Percentiles rank a stretch among this genome's conserved stretches.
Conservation (phyloP, 352 stramenopile species). For the Pythium sukuiense region DNA sequence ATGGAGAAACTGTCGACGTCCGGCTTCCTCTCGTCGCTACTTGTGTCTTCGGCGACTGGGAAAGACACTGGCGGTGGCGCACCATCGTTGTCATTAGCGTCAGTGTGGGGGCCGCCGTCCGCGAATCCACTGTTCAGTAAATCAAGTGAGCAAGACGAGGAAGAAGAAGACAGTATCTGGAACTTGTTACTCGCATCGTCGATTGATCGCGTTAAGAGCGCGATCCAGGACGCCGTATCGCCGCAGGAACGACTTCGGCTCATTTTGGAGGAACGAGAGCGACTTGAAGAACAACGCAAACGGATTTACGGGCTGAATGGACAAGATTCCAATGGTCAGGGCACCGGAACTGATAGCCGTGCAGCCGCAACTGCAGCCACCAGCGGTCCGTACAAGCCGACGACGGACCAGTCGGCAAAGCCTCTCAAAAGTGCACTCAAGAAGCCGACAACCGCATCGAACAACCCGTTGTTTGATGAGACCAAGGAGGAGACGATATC, state of each 20-base stretch:
- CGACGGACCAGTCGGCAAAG: slow-evolving; percentile 12
- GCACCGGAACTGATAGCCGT: no score
- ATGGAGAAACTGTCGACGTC: slow-evolving; percentile 37
- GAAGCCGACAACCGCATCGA: slow-evolving; percentile 1
- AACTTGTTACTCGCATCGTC: slow-evolving; percentile 68
- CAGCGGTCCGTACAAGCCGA: slow-evolving; percentile 13
- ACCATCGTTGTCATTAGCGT: slow-evolving; percentile 10
- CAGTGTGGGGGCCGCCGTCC: slow-evolving; percentile 11
- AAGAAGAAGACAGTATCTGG: slow-evolving; percentile 68
- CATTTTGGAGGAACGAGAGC: slow-evolving; percentile 65
- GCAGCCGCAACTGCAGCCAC: neutral
- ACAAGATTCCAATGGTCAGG: neutral
- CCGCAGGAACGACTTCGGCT: slow-evolving; percentile 55
- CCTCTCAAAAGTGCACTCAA: slow-evolving; percentile 24
- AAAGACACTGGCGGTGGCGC: slow-evolving; percentile 18
- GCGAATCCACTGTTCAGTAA: slow-evolving; percentile 56
- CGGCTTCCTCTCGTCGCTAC: slow-evolving; percentile 44
- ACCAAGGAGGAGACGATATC: neutral
- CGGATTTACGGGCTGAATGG: slow-evolving; percentile 33
- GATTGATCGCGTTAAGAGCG: slow-evolving; percentile 59
- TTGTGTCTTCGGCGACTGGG: slow-evolving; percentile 54
- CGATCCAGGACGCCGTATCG: slow-evolving; percentile 41
- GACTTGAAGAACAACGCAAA: slow-evolving; percentile 57
- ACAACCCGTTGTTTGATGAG: slow-evolving; percentile 15
- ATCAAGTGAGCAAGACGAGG: slow-evolving; percentile 41